These are phyloP conservation scores for Colletotrichum sp. DNA, from an alignment of 2,329 filamentous ascomycete genomes.

Conservation along the genomic window DNA sequence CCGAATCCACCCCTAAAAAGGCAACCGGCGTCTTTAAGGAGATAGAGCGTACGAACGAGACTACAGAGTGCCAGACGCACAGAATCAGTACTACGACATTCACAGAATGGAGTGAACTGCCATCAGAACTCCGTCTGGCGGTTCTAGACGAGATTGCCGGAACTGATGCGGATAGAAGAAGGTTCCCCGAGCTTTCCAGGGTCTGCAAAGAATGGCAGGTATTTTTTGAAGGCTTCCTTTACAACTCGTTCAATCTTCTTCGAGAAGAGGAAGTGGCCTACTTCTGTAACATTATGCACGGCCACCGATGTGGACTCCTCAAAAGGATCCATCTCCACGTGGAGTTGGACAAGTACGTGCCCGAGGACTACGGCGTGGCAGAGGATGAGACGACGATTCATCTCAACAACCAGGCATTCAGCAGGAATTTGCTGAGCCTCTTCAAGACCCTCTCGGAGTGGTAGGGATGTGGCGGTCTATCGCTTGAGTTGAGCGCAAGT, in stretches of 20 bases:
- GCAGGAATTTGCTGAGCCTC: neutral
- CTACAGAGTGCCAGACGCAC: neutral
- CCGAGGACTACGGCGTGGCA: neutral
- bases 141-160: neutral
- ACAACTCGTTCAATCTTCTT: neutral
- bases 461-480: neutral
- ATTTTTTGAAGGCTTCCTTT: neutral
- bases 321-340: neutral
- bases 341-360: neutral
- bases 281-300: neutral
- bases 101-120: neutral
- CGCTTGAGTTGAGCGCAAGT: neutral
- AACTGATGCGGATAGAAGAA: neutral
- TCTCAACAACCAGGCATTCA: neutral
- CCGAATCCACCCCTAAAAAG: neutral
- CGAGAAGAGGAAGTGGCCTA: neutral
- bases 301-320: neutral
- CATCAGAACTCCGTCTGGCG: neutral
- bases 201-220: neutral
- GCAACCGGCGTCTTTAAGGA: fast-evolving
- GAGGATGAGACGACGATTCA: neutral
- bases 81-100: neutral
- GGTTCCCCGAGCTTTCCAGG: neutral
- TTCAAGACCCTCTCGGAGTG: neutral
- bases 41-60: fast-evolving